These are phyloP conservation scores for Xylaria grammica DNA, from an alignment of 495 filamentous ascomycete genomes.

Conservation along the genomic window DNA sequence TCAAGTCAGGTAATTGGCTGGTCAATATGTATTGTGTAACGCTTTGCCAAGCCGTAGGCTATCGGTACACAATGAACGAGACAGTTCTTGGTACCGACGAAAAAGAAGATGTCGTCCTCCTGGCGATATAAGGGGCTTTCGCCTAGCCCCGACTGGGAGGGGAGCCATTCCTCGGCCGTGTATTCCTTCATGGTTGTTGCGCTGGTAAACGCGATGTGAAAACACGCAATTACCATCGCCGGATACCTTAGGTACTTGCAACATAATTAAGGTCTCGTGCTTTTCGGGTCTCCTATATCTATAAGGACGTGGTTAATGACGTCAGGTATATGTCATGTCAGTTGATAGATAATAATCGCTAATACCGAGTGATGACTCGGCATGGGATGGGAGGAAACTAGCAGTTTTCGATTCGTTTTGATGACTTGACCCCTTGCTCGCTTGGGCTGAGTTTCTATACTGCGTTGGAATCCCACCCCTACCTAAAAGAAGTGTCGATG, in stretches of 20 bases:
- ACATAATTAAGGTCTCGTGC: not conserved
- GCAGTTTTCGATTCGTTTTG: not conserved
- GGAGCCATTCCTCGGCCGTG: slow-evolving; percentile 26
- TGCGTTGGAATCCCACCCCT: too few relatives aligned
- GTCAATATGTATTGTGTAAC: slow-evolving; percentile 19
- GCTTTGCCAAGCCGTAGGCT: not conserved
- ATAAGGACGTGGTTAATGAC: not conserved
- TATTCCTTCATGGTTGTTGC: slow-evolving; percentile 15
- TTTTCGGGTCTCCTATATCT: not conserved
- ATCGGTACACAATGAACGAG: slow-evolving; percentile 22
- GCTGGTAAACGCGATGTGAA: not conserved
- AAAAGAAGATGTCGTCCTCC: slow-evolving; percentile 27
- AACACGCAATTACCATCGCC: not conserved
- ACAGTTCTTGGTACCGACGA: slow-evolving; percentile 28
- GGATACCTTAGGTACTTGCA: too few relatives aligned
- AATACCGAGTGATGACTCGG: not conserved
- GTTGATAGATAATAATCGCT: too few relatives aligned
- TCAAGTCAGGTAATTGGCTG: slow-evolving; percentile 21
- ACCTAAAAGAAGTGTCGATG: too few relatives aligned
- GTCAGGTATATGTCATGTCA: slow-evolving; percentile 8
- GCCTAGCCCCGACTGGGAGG: slow-evolving; percentile 20
- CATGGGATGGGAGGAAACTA: not conserved
- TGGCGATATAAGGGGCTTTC: slow-evolving; percentile 26
- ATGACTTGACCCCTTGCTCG: not conserved
- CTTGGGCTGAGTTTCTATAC: too few relatives aligned